Evolutionary conservation across 345 rosid genomes (phyloP).

Genomic region (Gossypioides kirkii): DNA sequence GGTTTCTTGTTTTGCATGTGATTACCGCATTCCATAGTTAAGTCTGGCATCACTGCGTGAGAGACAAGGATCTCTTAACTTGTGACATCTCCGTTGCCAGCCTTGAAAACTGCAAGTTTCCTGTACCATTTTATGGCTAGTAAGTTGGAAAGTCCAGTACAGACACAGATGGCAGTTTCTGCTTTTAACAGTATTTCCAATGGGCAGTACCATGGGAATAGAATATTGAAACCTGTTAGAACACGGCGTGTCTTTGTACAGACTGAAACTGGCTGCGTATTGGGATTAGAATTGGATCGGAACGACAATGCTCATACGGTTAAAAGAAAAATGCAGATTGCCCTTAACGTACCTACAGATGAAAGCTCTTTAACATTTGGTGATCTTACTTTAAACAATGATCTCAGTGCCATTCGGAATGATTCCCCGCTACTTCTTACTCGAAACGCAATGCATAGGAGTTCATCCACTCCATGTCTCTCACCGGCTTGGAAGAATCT

Average conservation of each 20-base stretch:
- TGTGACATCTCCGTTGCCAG: conserved; percentile 1
- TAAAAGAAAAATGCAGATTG: conserved; percentile 83
- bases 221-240: conserved; percentile 61
- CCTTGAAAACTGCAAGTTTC: conserved; percentile 6
- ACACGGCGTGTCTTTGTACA: conserved; percentile 87
- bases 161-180: conserved; percentile 89
- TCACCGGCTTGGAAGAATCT: conserved; percentile 77
- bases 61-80: no score
- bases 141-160: conserved; percentile 90
- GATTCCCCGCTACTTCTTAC: conserved; percentile 86
- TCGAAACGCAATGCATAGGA: conserved; percentile 70
- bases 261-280: conserved; percentile 91
- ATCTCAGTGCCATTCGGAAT: conserved; percentile 80
- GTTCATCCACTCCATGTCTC: conserved; percentile 96
- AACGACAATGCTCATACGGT: conserved; percentile 87
- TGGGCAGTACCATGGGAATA: conserved; percentile 51
- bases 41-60: no score
- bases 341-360: conserved; percentile 75
- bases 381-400: conserved; percentile 77
- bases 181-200: conserved; percentile 59
- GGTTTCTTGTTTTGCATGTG: background rate
- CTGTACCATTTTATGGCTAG: conserved; percentile 64
- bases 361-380: conserved; percentile 81
- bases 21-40: background rate
- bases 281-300: conserved; percentile 94